Base-by-base conservation (phyloP, 768 basidiomycete genomes). In the Podaxis sp. region DNA sequence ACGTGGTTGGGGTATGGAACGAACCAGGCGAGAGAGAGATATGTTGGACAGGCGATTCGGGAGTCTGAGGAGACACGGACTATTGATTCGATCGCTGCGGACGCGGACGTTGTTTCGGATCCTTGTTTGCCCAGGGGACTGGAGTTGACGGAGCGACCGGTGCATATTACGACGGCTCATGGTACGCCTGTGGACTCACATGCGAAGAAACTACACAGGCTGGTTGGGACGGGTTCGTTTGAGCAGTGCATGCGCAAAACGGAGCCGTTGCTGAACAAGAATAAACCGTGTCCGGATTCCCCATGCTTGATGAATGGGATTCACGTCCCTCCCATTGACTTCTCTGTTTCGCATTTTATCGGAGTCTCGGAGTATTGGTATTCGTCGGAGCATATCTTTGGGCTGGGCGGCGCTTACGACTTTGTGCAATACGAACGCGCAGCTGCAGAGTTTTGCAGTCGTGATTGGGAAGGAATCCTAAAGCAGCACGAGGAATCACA, bases 281-380 rank as follows among this genome's bases (percentile, higher is more conserved):
- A 83, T 16, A 81, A 82, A 1, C 90, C 93, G 0, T 99, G 97
- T 74, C 82, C 86, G 1, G 89, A 93, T 66, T 73, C 82, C 0
- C 91, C 92, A 0, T 98, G 96, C 73, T 82, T 95, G 14, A 98
- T 98, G 83, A 90, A 95, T 67, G 97, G 96, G 21, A 85, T 98
- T 0, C 88, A 93, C 50, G 95, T 95, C 11, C 96, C 97, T 5
- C 84, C 87, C 1, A 98, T 98, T 69, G 93, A 98, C 75, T 99
- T 98, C 72, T 83, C 85, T 40, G 92, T 88, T 36, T 93, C 92
- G 11, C 90, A 89, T 58, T 99, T 98, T 72, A 97, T 99, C 66
- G 97, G 97, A 2, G 88, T 99, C 40, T 95, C 93, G 13, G 97
- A 99, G 72, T 99, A 98, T 71, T 99, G 96, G 96, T 98, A 98